Conservation (phyloP, 768 basidiomycete species). For the Lyophyllum atratum region DNA sequence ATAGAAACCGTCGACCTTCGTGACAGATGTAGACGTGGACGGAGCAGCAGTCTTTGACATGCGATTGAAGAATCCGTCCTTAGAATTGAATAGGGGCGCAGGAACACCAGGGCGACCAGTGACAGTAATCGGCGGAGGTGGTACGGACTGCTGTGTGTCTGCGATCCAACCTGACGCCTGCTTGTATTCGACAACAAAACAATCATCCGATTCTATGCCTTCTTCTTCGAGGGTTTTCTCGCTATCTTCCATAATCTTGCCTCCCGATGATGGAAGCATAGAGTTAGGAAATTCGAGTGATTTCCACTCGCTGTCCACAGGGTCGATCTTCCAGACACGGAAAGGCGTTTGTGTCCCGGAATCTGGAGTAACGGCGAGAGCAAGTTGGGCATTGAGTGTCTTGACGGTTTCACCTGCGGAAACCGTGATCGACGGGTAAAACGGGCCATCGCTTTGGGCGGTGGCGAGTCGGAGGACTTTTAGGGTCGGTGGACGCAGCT, state of each 20-base stretch:
- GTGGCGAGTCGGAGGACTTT: conserved; percentile 52
- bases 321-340: conserved; percentile 67
- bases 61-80: conserved; percentile 57
- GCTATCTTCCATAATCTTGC: conserved; percentile 46
- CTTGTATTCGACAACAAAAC: conserved; percentile 78
- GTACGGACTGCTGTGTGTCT: conserved; percentile 28
- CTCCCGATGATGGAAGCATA: conserved; percentile 29
- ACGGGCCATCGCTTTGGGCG: conserved; percentile 22
- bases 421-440: conserved; percentile 42
- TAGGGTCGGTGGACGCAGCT: conserved; percentile 71
- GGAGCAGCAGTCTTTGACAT: conserved; percentile 14
- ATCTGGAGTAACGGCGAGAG: conserved; percentile 33
- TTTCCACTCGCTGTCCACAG: conserved; percentile 37
- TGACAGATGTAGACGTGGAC: conserved; percentile 18
- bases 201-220: conserved; percentile 60
- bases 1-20: conserved; percentile 20
- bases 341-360: conserved; percentile 36
- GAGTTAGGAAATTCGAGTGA: conserved; percentile 33
- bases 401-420: conserved; percentile 54
- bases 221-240: conserved; percentile 59
- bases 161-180: conserved; percentile 59
- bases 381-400: conserved; percentile 41
- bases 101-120: conserved; percentile 28
- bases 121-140: conserved; percentile 17
- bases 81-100: conserved; percentile 56